phyloP scores from a whole-genome alignment of 768 basidiomycete species.

The Boletus rubropictus region DNA sequence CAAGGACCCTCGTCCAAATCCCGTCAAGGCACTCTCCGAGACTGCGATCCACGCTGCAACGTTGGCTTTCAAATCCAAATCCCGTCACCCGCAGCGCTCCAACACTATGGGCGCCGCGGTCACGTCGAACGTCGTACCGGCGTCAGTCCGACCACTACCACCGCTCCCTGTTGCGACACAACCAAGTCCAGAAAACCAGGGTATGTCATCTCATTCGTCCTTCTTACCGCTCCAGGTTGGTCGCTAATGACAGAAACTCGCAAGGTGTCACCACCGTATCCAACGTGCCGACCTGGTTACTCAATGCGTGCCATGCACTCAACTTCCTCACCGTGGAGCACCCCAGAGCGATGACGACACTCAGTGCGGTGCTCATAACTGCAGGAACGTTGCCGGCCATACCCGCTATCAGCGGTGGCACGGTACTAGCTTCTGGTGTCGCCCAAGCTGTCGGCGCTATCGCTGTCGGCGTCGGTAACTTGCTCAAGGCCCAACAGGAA shows the following conservation, averaged over 20 bases:
- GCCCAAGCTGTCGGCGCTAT: slow-evolving; percentile 77
- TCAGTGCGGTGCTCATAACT: slow-evolving; percentile 75
- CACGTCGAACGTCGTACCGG: slow-evolving; percentile 2
- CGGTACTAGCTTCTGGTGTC: slow-evolving; percentile 64
- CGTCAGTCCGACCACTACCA: slow-evolving; percentile 16
- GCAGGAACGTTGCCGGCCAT: slow-evolving; percentile 70
- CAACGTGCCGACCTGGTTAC: slow-evolving; percentile 68
- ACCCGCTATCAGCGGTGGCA: slow-evolving; percentile 66
- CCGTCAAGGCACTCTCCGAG: slow-evolving; percentile 33
- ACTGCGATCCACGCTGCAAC: slow-evolving; percentile 26
- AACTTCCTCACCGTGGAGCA: slow-evolving; percentile 72
- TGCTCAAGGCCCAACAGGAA: slow-evolving; percentile 47
- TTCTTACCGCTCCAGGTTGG: background rate
- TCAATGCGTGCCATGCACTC: slow-evolving; percentile 72
- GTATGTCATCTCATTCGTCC: slow-evolving; percentile 7
- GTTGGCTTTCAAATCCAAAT: slow-evolving; percentile 23
- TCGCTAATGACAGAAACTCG: background rate
- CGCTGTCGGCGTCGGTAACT: slow-evolving; percentile 64
- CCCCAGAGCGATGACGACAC: slow-evolving; percentile 65
- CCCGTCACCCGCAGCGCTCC: slow-evolving; percentile 28
- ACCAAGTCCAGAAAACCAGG: slow-evolving; percentile 12
- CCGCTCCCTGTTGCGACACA: slow-evolving; percentile 14
- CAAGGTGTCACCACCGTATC: slow-evolving; percentile 40
- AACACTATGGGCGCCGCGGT: slow-evolving; percentile 27
- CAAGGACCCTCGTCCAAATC: slow-evolving; percentile 30